A percentile compares a stretch with the other conserved stretches of the same genome.
These are phyloP conservation scores for Massospora cicadina DNA, from an alignment of 371 early-diverging fungal species.

Conservation along the genomic window DNA sequence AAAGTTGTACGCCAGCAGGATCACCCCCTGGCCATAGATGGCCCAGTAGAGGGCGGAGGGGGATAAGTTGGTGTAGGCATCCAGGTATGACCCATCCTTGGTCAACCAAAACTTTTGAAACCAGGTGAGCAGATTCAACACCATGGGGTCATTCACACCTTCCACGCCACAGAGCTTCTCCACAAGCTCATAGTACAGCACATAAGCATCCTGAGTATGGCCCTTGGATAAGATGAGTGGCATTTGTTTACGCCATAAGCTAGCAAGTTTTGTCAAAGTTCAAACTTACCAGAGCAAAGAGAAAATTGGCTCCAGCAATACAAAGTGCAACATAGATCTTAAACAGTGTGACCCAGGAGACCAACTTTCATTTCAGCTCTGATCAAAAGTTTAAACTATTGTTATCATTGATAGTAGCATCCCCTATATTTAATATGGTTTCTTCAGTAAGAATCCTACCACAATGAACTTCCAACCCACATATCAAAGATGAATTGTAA, in stretches of 20 bases:
- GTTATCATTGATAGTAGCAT: neutral
- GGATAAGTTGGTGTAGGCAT: neutral
- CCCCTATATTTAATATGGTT: neutral
- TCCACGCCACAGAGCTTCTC: neutral
- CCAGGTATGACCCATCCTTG: neutral
- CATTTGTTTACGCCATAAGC: neutral
- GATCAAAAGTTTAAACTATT: too few species aligned
- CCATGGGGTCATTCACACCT: neutral
- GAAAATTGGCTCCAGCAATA: neutral
- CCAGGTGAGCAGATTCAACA: neutral
- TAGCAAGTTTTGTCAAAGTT: neutral
- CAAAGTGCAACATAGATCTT: neutral
- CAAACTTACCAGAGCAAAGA: neutral
- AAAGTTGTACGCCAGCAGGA: neutral
- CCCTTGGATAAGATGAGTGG: neutral
- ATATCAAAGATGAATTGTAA: too few species aligned
- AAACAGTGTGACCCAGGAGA: neutral
- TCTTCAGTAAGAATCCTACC: neutral
- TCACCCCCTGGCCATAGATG: neutral
- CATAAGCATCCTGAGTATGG: neutral
- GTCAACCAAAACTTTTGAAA: neutral
- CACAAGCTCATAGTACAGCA: neutral
- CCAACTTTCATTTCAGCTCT: neutral
- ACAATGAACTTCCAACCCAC: neutral
- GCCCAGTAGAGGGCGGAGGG: neutral